Base-by-base conservation (phyloP, 306 rosid genomes). In the Prinsepia uniflora region DNA sequence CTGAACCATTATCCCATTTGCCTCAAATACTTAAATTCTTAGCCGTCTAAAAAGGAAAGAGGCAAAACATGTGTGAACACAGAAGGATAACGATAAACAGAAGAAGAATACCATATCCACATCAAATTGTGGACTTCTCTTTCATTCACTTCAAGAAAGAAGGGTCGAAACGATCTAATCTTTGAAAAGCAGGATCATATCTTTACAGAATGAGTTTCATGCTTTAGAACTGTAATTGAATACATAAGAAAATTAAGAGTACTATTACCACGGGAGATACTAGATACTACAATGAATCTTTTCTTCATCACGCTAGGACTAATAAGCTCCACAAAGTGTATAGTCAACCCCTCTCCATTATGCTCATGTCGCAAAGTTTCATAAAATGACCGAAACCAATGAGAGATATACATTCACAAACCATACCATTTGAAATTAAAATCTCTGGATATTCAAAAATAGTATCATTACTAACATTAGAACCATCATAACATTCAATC, bases 41-140 rank as follows among this genome's bases (percentile, higher is more conserved):
- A 24, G 53, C 64, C 52, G 52, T 55, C 72, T 19, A 19, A 50
- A 70, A 48, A 64, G 75, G 46, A 61, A 66, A 76, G 50, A 44
- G 79, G 60, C 63, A 68, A 60, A 70, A 46, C 50, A 54, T 8
- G 49, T 60, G 49, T 60, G 71, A 75, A 81, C 22, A 55, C 55
- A 19, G 49, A 67, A 18, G 42, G 65, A 14, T 68, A 49, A 46
- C 34, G 7, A 43, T 36, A 10, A 41, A 39, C 46, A 50, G 53
- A 12, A 58, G 63, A 44, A 54, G 53, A 40, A 53, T 15, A 39
- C 50, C 19, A 46, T 54, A 22, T 71, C 74, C 68, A 66, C n/a
- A 77, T 30, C 71, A 73, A 24, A 71, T 13, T 46, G 47, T 46
- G 74, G 74, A 71, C 30, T 57, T 44, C 56, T 57, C 56, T n/a